phyloP scores from a whole-genome alignment of 2,329 filamentous ascomycete species.

The Pestalotiopsis sp. region DNA sequence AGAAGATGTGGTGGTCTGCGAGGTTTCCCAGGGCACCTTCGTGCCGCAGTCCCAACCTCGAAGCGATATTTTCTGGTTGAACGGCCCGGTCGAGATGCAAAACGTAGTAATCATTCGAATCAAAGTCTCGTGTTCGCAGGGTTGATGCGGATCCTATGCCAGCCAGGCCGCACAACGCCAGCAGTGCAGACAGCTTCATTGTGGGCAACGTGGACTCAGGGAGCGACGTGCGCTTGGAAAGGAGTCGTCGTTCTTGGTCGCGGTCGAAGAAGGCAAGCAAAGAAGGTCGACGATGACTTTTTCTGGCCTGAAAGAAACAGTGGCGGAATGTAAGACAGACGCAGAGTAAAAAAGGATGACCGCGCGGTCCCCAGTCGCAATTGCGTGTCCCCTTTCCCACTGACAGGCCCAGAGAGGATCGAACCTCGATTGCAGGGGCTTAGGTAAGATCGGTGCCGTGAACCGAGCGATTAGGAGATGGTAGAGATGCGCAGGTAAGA shows the following conservation, averaged over 20 bases:
- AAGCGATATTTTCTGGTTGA: constrained; percentile 71
- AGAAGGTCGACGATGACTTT: background rate
- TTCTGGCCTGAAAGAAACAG: background rate
- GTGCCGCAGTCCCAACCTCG: constrained; percentile 73
- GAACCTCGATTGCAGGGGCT: background rate
- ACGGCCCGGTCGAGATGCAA: constrained; percentile 74
- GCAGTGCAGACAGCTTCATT: constrained; percentile 56
- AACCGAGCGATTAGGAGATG: background rate
- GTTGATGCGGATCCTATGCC: constrained; percentile 47
- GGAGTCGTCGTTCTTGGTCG: background rate
- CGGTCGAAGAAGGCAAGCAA: background rate
- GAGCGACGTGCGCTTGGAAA: background rate
- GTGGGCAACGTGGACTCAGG: constrained; percentile 16
- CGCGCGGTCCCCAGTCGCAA: constrained; percentile 1
- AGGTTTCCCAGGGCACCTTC: constrained; percentile 82
- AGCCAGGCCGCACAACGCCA: constrained; percentile 51
- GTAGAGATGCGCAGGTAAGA: background rate
- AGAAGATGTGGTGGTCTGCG: constrained; percentile 83
- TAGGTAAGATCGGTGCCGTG: background rate
- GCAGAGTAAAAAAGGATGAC: background rate
- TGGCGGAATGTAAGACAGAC: background rate
- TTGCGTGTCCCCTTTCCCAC: constrained; percentile 1
- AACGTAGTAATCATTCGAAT: constrained; percentile 88
- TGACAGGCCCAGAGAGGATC: background rate
- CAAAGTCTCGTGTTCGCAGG: constrained; percentile 69